Evolutionary conservation across 1,284 basidiomycete genomes (phyloP).

Genomic region (Cyathus pygmaeus): DNA sequence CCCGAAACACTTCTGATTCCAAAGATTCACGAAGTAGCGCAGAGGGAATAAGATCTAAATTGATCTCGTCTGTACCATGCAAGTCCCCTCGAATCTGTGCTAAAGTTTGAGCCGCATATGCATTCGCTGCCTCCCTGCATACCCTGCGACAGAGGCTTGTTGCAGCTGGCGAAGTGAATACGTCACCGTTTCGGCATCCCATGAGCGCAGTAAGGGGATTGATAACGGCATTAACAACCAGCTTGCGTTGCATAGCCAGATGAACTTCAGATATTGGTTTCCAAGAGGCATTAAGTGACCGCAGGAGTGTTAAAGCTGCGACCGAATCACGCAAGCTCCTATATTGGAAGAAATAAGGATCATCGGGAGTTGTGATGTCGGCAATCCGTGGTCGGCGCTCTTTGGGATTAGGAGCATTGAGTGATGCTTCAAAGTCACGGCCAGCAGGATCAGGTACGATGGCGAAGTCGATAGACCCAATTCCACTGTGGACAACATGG

Average conservation of each 20-base stretch:
- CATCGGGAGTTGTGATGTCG: conserved; percentile 61
- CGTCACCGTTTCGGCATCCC: conserved; percentile 83
- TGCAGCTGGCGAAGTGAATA: conserved; percentile 60
- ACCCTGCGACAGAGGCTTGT: conserved; percentile 58
- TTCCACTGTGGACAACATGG: conserved; percentile 78
- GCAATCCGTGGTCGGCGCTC: conserved; percentile 60
- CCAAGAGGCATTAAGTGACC: conserved; percentile 73
- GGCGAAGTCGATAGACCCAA: conserved; percentile 82
- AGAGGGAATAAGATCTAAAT: conserved; percentile 53
- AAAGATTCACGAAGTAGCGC: conserved; percentile 52
- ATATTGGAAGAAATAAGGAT: conserved; percentile 56
- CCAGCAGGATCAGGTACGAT: conserved; percentile 78
- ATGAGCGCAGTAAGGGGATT: conserved; percentile 90
- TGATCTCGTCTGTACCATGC: conserved; percentile 13
- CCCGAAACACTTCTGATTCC: conserved; percentile 61
- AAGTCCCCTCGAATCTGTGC: conserved; percentile 31
- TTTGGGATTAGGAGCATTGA: conserved; percentile 47
- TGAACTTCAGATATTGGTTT: conserved; percentile 78
- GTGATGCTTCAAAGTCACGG: conserved; percentile 67
- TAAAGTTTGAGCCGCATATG: conserved; percentile 63
- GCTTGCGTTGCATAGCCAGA: conserved; percentile 80
- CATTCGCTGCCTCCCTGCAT: conserved; percentile 68
- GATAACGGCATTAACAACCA: conserved; percentile 87
- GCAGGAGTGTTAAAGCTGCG: conserved; percentile 66
- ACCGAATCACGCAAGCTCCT: conserved; percentile 76